These are phyloP conservation scores for Quercus dentata DNA, from an alignment of 306 rosid species.

Conservation along the genomic window DNA sequence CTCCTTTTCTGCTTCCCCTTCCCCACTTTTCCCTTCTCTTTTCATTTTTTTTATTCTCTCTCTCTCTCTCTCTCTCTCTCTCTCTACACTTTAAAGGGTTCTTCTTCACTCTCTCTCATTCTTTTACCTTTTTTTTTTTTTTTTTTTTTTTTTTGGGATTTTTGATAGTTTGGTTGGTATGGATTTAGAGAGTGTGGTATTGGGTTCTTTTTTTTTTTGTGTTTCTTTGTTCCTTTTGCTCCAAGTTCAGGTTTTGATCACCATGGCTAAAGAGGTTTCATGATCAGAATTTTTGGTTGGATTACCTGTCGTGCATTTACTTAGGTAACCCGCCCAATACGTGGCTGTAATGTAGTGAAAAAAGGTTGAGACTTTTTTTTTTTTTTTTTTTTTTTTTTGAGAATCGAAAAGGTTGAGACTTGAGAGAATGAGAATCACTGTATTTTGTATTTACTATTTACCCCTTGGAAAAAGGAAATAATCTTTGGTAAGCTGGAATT, in stretches of 20 bases:
- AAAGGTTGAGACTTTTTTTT: background rate
- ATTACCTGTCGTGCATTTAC: background rate
- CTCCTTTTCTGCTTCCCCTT: conserved; percentile 64
- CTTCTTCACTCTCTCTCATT: conserved; percentile 17
- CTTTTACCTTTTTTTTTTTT: background rate
- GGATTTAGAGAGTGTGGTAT: background rate
- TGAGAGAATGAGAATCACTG: no score
- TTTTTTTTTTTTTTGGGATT: background rate
- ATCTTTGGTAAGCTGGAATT: no score
- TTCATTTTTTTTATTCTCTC: conserved; percentile 24
- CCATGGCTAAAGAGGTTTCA: background rate
- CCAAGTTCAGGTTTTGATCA: background rate
- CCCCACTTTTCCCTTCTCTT: conserved; percentile 37
- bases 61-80: background rate
- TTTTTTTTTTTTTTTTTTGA: no score
- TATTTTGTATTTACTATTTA: no score
- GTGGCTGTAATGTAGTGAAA: no score
- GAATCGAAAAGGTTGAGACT: no score
- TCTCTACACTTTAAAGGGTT: conserved; percentile 3
- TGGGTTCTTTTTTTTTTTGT: background rate
- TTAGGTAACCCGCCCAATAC: background rate
- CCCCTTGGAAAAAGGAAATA: no score
- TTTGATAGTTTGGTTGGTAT: background rate
- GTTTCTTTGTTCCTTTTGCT: background rate
- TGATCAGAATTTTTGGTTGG: background rate